Conservation (phyloP, 768 basidiomycete genomes). For the Coprinopsis cinerea region DNA sequence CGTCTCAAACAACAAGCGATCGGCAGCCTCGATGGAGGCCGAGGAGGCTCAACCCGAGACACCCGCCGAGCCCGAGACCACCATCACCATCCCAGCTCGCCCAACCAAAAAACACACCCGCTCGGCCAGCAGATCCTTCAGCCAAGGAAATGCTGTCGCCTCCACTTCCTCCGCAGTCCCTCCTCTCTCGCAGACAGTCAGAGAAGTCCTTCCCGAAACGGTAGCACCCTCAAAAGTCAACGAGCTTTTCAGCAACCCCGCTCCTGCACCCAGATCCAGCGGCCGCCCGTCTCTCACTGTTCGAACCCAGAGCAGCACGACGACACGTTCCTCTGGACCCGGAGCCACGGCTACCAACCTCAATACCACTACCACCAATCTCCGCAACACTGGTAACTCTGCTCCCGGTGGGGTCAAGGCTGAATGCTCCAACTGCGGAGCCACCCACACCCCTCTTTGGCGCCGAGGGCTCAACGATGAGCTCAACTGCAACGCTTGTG, state of each 20-base stretch:
- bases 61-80: slow-evolving; percentile 26
- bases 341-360: slow-evolving; percentile 60
- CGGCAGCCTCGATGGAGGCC: slow-evolving; percentile 11
- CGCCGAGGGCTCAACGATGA: slow-evolving; percentile 82
- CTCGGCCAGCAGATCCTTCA: slow-evolving; percentile 8
- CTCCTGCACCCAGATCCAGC: slow-evolving; percentile 28
- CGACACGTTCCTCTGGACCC: slow-evolving; percentile 51
- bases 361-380: slow-evolving; percentile 42
- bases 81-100: slow-evolving; percentile 11
- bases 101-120: slow-evolving; percentile 12
- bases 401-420: slow-evolving; percentile 63
- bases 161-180: slow-evolving; percentile 23
- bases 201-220: slow-evolving; percentile 44
- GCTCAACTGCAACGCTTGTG: slow-evolving; percentile 86
- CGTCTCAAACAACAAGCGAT: slow-evolving; percentile 11
- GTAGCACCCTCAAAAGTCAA: slow-evolving; percentile 56
- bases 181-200: slow-evolving; percentile 35
- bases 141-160: not conserved
- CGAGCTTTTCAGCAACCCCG: slow-evolving; percentile 45
- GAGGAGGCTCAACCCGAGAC: slow-evolving; percentile 28
- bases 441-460: slow-evolving; percentile 86
- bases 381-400: slow-evolving; percentile 31
- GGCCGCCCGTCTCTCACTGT: slow-evolving; percentile 57
- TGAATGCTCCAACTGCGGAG: slow-evolving; percentile 85
- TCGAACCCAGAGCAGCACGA: slow-evolving; percentile 42